Base-by-base conservation (phyloP, 805 yeast species). In the Candida peoriensis region DNA sequence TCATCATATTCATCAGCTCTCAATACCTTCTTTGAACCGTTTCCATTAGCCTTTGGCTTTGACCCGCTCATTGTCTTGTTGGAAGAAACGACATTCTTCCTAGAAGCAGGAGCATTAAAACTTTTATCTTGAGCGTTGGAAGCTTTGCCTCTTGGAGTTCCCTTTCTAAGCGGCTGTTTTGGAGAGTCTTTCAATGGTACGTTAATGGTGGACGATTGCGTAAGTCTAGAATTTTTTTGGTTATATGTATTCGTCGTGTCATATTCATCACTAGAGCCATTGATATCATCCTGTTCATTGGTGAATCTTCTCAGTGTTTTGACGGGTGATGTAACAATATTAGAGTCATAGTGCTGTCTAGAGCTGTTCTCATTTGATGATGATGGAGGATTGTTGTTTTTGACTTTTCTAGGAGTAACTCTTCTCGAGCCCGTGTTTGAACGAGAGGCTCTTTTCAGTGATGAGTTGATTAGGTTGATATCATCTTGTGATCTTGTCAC, bases 301-400 rank as follows among this genome's bases (percentile, higher is more conserved):
- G 33, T 23, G 25, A 34, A 38, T 7, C 45, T 36, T 20, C 47
- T 39, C 31, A 40, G 26, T 8, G 47, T 38, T 33, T 47, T 51
- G 5, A 51, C 41, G 5, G 55, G 55, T 1, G 55, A 49, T 2
- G 52, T 45, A 6, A 42, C 40, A 9, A 49, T 44, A 26, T 42
- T 42, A 17, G 52, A 42, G 28, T 47, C 54, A 26, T 38, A 33
- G 16, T 42, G 44, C 8, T 37, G 36, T 30, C 25, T 23, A 5
- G 36, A 24, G 8, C 20, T 8, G 25, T 29, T n/a, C n/a, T n/a
- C n/a, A n/a, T n/a, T n/a, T n/a, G n/a, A n/a, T n/a, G n/a, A n/a
- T 11, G 3, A 15, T 7, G 15, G n/a, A 25, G 19, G 19, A 16
- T 25, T 19, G 6, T 15, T 9, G 7, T 16, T 25, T 25, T 13